These are phyloP conservation scores for Cercospora sesami DNA, from an alignment of 2,329 filamentous ascomycete genomes.

Conservation along the genomic window DNA sequence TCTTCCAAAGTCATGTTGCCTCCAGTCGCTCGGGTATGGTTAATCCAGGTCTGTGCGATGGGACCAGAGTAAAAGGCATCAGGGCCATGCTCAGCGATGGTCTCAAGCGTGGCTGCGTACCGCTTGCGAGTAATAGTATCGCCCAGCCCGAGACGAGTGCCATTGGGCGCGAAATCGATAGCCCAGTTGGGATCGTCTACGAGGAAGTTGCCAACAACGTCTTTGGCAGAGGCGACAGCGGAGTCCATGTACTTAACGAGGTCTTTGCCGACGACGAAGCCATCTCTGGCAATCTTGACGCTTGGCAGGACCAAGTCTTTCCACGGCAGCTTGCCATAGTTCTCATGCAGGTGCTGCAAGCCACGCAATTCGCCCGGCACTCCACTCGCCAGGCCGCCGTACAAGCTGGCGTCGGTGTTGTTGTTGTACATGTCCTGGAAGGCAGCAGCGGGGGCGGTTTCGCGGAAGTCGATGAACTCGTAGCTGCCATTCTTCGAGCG, in stretches of 20 bases:
- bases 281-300: slow-evolving; percentile 69
- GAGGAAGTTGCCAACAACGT: slow-evolving; percentile 60
- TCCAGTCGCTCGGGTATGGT: slow-evolving; percentile 64
- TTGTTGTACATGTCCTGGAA: slow-evolving; percentile 81
- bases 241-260: slow-evolving; percentile 69
- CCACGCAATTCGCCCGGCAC: slow-evolving; percentile 77
- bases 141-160: slow-evolving; percentile 67
- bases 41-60: slow-evolving; percentile 72
- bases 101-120: slow-evolving; percentile 76
- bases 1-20: slow-evolving; percentile 87
- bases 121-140: slow-evolving; percentile 78
- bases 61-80: slow-evolving; percentile 73
- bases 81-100: slow-evolving; percentile 70
- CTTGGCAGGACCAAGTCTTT: slow-evolving; percentile 71
- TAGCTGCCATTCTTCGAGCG: slow-evolving; percentile 66
- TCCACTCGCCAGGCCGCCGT: slow-evolving; percentile 49
- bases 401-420: slow-evolving; percentile 65
- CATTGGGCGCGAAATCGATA: slow-evolving; percentile 83
- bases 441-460: slow-evolving; percentile 80
- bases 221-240: slow-evolving; percentile 48
- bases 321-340: slow-evolving; percentile 61
- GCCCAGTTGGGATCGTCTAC: slow-evolving; percentile 77
- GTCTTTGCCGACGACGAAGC: slow-evolving; percentile 73
- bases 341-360: slow-evolving; percentile 72
- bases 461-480: slow-evolving; percentile 86